A percentile compares a stretch with the other conserved stretches of the same genome.
Conservation (phyloP, 495 filamentous ascomycete genomes). For the Penicillium fimorum region DNA sequence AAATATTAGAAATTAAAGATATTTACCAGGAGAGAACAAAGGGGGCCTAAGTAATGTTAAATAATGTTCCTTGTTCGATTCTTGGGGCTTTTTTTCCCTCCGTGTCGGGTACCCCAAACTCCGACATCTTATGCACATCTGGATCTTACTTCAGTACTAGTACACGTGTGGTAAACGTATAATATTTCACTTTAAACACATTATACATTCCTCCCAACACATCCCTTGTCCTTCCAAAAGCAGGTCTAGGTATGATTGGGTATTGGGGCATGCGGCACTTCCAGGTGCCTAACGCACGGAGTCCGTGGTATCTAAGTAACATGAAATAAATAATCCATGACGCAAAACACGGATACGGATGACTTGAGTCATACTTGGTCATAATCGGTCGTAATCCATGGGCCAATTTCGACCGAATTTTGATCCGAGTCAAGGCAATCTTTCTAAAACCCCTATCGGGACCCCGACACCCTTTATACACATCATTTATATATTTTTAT, state of each 20-base stretch:
- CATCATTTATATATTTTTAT: neutral
- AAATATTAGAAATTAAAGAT: neutral
- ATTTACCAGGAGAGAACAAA: neutral
- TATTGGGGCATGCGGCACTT: too few relatives aligned
- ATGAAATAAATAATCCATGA: neutral
- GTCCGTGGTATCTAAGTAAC: neutral
- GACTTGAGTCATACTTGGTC: neutral
- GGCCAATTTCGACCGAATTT: neutral
- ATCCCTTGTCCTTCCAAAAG: too few relatives aligned
- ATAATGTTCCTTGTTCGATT: too few relatives aligned
- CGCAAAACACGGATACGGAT: neutral
- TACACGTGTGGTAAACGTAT: too few relatives aligned
- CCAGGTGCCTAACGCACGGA: neutral
- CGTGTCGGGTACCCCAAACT: constrained; percentile 12
- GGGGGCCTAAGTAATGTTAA: too few relatives aligned
- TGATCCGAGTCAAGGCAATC: too few relatives aligned
- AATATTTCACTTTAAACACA: too few relatives aligned
- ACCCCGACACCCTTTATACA: neutral
- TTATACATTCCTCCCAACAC: too few relatives aligned
- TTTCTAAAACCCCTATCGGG: neutral
- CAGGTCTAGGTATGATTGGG: too few relatives aligned
- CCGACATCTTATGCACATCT: neutral
- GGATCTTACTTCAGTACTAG: too few relatives aligned
- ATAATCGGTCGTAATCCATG: neutral
- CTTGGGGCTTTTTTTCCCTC: neutral